Evolutionary conservation across 352 stramenopile genomes (phyloP).

Genomic region (Pythium sp.): DNA sequence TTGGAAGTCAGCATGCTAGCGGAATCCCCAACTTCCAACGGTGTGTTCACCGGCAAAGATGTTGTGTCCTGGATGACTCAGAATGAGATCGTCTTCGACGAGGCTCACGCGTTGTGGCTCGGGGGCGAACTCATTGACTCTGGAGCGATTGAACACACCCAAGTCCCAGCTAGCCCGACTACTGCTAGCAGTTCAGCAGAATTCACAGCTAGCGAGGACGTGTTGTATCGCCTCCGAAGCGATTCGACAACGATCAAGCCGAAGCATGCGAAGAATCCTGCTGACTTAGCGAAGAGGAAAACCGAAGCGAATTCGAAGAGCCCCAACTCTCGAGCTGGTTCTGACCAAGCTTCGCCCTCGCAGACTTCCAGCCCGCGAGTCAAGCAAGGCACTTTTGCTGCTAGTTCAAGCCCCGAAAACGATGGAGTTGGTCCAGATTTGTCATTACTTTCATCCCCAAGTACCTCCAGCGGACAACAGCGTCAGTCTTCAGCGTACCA

Average conservation of each 20-base stretch:
- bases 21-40: constrained; percentile 31
- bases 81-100: constrained; percentile 74
- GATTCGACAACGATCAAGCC: constrained; percentile 33
- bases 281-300: constrained; percentile 3
- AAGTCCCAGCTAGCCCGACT: constrained; percentile 11
- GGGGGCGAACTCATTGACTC: constrained; percentile 66
- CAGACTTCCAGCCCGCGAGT: not conserved
- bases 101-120: constrained; percentile 69
- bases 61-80: constrained; percentile 73
- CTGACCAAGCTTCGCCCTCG: not conserved
- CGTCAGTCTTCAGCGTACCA: constrained; percentile 16
- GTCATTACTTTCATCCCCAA: constrained; percentile 13
- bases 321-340: constrained; percentile 2
- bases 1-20: constrained; percentile 58
- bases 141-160: constrained; percentile 38
- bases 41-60: constrained; percentile 62
- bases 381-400: not conserved
- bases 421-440: not conserved
- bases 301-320: not conserved
- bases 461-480: constrained; percentile 11
- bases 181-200: constrained; percentile 23
- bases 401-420: not conserved
- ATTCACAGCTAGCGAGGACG: constrained; percentile 13
- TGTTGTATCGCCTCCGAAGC: constrained; percentile 37
- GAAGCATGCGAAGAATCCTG: constrained; percentile 8